Base-by-base conservation (phyloP, 768 basidiomycete species). In the Tricholoma saponaceum region DNA sequence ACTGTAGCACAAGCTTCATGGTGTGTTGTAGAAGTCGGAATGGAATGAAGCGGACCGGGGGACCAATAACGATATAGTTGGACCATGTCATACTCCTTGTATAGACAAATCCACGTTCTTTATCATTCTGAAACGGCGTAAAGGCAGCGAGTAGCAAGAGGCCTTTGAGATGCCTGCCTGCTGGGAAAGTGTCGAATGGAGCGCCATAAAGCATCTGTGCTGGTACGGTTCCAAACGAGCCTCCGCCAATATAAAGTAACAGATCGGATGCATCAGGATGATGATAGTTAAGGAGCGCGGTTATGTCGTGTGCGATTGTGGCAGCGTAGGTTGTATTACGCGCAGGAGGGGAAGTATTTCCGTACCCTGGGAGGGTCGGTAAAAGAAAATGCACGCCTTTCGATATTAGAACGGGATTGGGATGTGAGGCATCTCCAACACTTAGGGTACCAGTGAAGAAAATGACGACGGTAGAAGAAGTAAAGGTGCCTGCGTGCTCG, bases 161-260 rank as follows among this genome's bases (percentile, higher is more conserved):
- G 1, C 76, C 76, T 18, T 62, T 67, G 60, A 81, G 74, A 52
- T 68, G 57, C 20, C 72, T 72, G 23, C 80, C 80, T 37, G 73
- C 69, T 13, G 76, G 76, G 55, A 82, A 82, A 22, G 62, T 56
- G 60, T 75, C 71, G 65, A 80, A 81, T 0, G 80, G 67, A 0
- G 78, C 73, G 2, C 80, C 79, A 51, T 79, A 82, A 13, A 82
- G 56, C 35, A 82, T 81, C 69, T 83, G 81, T 2, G 79, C 72
- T 2, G 78, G 67, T 4, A 72, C 70, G 8, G 74, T 78, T 18
- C 81, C 81, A 56, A 76, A 79, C 1, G 79, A 81, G 22, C 77
- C 77, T 3, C 79, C 81, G 1, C 72, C 60, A 56, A 83, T 55
- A 65, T 78, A 81, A 35, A 78, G 69, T 30, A 63, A 65, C 39